Base-by-base conservation (phyloP, 495 filamentous ascomycete genomes). In the Aspergillus biplanus region DNA sequence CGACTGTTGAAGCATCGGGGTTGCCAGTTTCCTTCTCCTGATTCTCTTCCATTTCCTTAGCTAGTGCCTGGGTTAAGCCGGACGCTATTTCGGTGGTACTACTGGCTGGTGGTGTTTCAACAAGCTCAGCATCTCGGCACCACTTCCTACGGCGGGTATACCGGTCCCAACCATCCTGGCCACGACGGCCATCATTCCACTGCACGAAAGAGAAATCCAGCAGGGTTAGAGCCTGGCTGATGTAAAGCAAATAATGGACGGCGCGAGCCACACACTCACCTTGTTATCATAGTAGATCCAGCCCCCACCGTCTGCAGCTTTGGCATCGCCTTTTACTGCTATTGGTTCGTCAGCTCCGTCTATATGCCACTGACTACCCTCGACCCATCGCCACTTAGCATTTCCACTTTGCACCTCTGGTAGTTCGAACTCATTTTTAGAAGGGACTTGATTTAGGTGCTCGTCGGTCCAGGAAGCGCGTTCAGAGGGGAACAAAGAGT, bases 261-360 rank as follows among this genome's bases (percentile, higher is more conserved):
- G 8, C 6, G 39, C 4, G 39, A 12, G 39, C 4, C 6, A 7
- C 39, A 60, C 44, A 72, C 80, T 21, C 75, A 94, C 92, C 87
- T 97, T 97, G 74, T 93, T 98, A 73, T 99, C 95, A 76, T 97
- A 97, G 75, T 95, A 99, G 49, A 96, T 90, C 95, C 95, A 99
- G 3, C 95, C 95, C 58, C 86, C 86, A 4, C 85, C 87, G 33
- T 86, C 88, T 15, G 86, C 79, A 47, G 65, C 75, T 67, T 73
- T 83, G 63, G 69, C 42, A 33, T 74, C 73, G 0, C 69, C 60
- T 49, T 69, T 76, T 21, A 63, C 72, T 18, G 52, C 32, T 52
- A 53, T 75, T 49, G 65, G 82, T 75, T 63, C 81, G 67, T 73
- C 89, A 4, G 83, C 87, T 15, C 92, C 92, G 68, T 98, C 96